Percentiles rank a stretch among this genome's conserved stretches.
Conservation (phyloP, 164 flowering plant genomes). For the Cinnamomum micranthum region DNA sequence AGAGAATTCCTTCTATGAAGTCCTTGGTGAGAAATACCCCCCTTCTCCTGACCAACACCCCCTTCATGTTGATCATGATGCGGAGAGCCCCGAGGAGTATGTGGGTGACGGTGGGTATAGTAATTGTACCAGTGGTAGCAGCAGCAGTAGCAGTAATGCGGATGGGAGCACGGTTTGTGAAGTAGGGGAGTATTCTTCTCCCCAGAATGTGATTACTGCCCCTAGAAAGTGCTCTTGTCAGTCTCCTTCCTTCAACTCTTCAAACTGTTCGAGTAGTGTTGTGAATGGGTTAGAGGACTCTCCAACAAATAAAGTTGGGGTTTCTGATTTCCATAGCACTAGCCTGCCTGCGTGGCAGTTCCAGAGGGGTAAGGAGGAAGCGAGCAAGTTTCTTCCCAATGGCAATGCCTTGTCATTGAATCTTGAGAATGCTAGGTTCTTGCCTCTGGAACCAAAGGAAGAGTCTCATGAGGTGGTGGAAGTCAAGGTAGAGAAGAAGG, state of each 20-base stretch:
- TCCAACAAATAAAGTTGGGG: conserved; percentile 30
- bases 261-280: conserved; percentile 30
- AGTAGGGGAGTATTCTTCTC: conserved; percentile 14
- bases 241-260: conserved; percentile 34
- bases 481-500: conserved; percentile 29
- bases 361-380: conserved; percentile 70
- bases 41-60: conserved; percentile 48
- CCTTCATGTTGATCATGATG: conserved; percentile 19
- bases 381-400: conserved; percentile 59
- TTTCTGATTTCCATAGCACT: conserved; percentile 39
- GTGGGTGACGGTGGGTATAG: neutral
- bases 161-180: conserved; percentile 21
- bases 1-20: conserved; percentile 77
- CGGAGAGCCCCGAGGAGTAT: conserved; percentile 20
- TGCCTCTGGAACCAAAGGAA: conserved; percentile 8
- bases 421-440: conserved; percentile 14
- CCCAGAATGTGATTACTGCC: conserved; percentile 3
- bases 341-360: conserved; percentile 56
- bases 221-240: conserved; percentile 20
- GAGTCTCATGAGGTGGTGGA: conserved; percentile 10
- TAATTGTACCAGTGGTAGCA: conserved; percentile 10
- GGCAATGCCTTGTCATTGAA: conserved; percentile 14
- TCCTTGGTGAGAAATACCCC: conserved; percentile 67
- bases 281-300: conserved; percentile 49
- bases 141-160: conserved; percentile 7